Percentiles rank a stretch among this genome's conserved stretches.
These are phyloP conservation scores for Vanilla planifolia DNA, from an alignment of 106 monocot genomes.

Conservation along the genomic window DNA sequence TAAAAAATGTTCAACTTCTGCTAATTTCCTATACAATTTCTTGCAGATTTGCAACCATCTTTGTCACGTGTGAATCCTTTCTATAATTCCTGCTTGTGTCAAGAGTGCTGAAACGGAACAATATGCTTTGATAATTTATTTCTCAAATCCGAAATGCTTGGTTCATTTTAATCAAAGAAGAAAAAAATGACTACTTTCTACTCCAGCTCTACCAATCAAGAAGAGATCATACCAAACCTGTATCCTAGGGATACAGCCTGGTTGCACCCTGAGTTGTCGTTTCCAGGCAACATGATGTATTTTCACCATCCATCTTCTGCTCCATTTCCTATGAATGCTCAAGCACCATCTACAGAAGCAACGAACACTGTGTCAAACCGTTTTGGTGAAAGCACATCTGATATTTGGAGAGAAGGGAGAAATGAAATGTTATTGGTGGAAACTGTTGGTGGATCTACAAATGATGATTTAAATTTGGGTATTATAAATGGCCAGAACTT, in stretches of 20 bases:
- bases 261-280: not conserved
- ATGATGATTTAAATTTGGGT: constrained; percentile 27
- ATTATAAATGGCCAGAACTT: constrained; percentile 28
- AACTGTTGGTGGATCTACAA: constrained; percentile 16
- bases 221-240: constrained; percentile 14
- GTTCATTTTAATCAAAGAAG: not conserved
- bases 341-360: constrained; percentile 27
- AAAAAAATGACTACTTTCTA: constrained; percentile 15
- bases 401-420: constrained; percentile 40
- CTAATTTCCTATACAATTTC: not conserved
- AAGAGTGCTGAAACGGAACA: not conserved
- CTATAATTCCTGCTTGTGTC: not conserved
- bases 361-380: constrained; percentile 14
- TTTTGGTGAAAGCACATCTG: constrained; percentile 8
- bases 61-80: not conserved
- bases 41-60: not conserved
- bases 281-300: constrained; percentile 12
- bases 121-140: not conserved
- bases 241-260: constrained; percentile 6
- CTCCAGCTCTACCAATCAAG: constrained; percentile 9
- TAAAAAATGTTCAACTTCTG: no score
- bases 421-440: constrained; percentile 50
- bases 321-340: constrained; percentile 33
- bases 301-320: constrained; percentile 19
- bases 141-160: not conserved